Base-by-base conservation (phyloP, 805 yeast species). In the Wickerhamiella bombiphila region DNA sequence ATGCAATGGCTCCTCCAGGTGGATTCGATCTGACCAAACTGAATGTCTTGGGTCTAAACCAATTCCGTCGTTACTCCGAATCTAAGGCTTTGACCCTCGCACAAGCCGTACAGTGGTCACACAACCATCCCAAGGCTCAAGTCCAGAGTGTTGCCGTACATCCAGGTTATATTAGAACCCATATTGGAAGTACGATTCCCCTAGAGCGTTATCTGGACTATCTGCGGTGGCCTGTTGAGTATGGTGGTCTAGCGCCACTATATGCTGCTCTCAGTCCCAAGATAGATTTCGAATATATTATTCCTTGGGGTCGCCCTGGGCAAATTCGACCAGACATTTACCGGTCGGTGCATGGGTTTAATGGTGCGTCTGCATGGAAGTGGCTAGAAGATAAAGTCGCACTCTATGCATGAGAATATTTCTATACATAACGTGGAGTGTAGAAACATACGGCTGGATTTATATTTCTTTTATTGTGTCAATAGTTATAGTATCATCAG, bases 211-310 rank as follows among this genome's bases (percentile, higher is more conserved):
- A 41, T 6, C 14, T 38, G 6, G 28, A 38, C 4, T 8, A 41
- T 13, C 26, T 37, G 9, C 3, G 3, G 11, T 37, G 51, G 32
- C 49, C 50, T 5, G 38, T 58, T 5, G 44, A 45, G 29, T 56
- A 56, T 29, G 74, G 73, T 11, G 68, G 71, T 1, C 57, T 61
- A 39, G 48, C 71, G 8, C 69, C 61, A 42, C 49, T 66, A 14
- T 65, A 50, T 42, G 70, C 64, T 3, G 65, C 66, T 0, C 51
- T 68, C 35, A 45, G 50, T 20, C 70, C 71, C 3, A 51, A 55
- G 7, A 49, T 2, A 44, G 60, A 55, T 29, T 65, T 66, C 2
- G 54, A 50, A 20, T 65, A 57, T 46, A 46, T 63, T 15, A 54
- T 57, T 13, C 68, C 73, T 3, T 66, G 59, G 56, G 73, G 74